Conservation (phyloP, 177 flowering plant genomes). For the Vitis hybrid region DNA sequence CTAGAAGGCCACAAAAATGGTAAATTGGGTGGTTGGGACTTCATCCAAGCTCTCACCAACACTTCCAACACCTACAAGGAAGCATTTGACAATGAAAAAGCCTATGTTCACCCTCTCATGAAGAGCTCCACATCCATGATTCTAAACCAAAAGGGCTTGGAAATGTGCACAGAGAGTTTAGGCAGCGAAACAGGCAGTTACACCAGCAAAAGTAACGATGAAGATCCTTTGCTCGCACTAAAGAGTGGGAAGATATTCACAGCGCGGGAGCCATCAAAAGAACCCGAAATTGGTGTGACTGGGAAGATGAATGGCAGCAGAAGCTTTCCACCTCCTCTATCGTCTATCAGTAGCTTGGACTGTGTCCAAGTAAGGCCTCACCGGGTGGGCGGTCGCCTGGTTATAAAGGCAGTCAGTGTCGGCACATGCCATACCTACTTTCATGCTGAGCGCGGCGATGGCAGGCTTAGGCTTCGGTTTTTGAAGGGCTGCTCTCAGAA, state of each 20-base stretch:
- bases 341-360: constrained; percentile 30
- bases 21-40: constrained; percentile 43
- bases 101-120: constrained; percentile 49
- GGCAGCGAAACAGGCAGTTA: constrained; percentile 70
- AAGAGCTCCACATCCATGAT: constrained; percentile 33
- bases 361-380: constrained; percentile 41
- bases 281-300: neutral
- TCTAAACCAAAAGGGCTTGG: constrained; percentile 55
- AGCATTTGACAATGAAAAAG: constrained; percentile 17
- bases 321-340: constrained; percentile 57
- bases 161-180: constrained; percentile 76
- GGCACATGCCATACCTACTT: constrained; percentile 22
- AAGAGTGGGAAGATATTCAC: constrained; percentile 5
- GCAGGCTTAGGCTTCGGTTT: constrained; percentile 51
- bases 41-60: constrained; percentile 33
- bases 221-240: constrained; percentile 14
- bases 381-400: constrained; percentile 59
- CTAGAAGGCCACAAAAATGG: neutral
- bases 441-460: constrained; percentile 52
- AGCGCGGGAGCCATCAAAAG: constrained; percentile 7
- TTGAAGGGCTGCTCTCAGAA: neutral
- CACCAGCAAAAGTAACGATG: constrained; percentile 28
- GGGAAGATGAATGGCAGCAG: constrained; percentile 13
- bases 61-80: constrained; percentile 2
- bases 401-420: constrained; percentile 41